Percentiles rank a stretch among this genome's conserved stretches.
Evolutionary conservation across 495 filamentous ascomycete species (phyloP).

Genomic region (Neurospora sp.): DNA sequence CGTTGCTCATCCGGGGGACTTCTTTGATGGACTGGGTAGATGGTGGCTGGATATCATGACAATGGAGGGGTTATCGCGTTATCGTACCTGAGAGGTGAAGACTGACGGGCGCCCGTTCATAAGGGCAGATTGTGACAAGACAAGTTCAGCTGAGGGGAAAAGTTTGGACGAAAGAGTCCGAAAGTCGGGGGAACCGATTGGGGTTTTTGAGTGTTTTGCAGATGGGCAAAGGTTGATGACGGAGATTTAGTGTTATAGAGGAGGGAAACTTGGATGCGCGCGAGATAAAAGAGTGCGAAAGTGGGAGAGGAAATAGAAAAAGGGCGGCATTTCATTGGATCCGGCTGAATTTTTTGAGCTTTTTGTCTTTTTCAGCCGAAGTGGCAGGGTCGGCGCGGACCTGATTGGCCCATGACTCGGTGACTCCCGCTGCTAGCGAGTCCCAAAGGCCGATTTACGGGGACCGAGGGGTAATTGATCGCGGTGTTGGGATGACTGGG

Average conservation of each 20-base stretch:
- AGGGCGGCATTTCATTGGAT: neutral
- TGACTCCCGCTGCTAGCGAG: neutral
- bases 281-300: neutral
- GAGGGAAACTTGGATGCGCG: conserved; percentile 1
- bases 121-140: conserved; percentile 47
- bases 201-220: neutral
- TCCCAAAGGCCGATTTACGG: neutral
- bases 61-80: neutral
- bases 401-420: neutral
- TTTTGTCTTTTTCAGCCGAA: neutral
- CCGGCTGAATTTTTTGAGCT: neutral
- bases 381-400: neutral
- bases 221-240: conserved; percentile 7
- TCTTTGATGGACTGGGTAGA: neutral
- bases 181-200: neutral
- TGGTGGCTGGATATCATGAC: neutral
- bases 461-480: neutral
- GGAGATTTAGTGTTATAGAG: neutral
- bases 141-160: conserved; percentile 14
- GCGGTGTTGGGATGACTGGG: neutral
- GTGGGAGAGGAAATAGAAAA: conserved; percentile 2
- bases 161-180: conserved; percentile 3
- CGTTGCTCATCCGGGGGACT: neutral
- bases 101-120: conserved; percentile 90
- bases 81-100: conserved; percentile 92